phyloP scores from a whole-genome alignment of 140 eudicot genomes.

The Stevia rebaudiana region DNA sequence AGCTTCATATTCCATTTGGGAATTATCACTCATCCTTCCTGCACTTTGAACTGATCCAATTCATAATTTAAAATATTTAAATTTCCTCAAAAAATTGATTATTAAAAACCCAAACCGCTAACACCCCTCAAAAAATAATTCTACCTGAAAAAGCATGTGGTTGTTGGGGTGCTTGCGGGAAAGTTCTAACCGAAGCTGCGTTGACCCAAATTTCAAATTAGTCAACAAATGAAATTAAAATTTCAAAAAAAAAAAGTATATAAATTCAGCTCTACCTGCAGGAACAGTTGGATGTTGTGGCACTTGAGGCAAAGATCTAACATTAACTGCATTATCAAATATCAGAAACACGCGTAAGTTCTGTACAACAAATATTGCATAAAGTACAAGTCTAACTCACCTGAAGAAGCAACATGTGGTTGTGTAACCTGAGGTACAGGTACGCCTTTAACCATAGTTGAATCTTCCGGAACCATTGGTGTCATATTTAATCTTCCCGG shows the following conservation, averaged over 20 bases:
- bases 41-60: constrained; percentile 32
- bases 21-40: constrained; percentile 45
- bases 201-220: constrained; percentile 22
- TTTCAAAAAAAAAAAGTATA: neutral
- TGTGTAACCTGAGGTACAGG: constrained; percentile 66
- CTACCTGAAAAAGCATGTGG: constrained; percentile 51
- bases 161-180: constrained; percentile 62
- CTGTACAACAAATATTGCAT: constrained; percentile 1
- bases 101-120: neutral
- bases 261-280: constrained; percentile 42
- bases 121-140: neutral
- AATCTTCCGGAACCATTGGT: constrained; percentile 43
- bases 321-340: constrained; percentile 35
- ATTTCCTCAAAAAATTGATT: neutral
- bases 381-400: constrained; percentile 25
- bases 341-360: constrained; percentile 17
- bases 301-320: constrained; percentile 51
- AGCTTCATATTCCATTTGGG: constrained; percentile 93
- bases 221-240: neutral
- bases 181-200: constrained; percentile 51
- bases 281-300: constrained; percentile 55
- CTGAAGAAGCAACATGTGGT: constrained; percentile 38
- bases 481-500: constrained; percentile 39
- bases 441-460: constrained; percentile 36
- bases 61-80: constrained; percentile 5